These are phyloP conservation scores for Paramecium sonneborni DNA, from an alignment of 73 alveolate species.

Conservation along the genomic window DNA sequence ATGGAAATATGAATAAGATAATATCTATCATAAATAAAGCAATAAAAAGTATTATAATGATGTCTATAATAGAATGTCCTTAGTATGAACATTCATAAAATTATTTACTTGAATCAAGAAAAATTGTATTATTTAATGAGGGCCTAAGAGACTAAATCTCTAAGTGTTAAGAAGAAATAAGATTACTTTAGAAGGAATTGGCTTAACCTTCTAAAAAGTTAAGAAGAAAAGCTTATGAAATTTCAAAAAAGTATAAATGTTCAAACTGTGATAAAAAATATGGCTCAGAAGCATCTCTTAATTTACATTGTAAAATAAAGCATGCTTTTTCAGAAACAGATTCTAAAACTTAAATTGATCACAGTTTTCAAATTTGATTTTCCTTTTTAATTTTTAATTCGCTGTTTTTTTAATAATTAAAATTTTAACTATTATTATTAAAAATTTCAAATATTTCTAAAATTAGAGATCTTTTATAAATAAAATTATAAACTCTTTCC, in stretches of 20 bases:
- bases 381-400: not conserved
- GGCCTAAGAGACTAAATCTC: not conserved
- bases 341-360: constrained; percentile 5
- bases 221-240: constrained; percentile 41
- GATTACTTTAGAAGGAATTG: not conserved
- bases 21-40: not conserved
- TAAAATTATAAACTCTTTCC: constrained; percentile 92
- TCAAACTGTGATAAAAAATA: constrained; percentile 42
- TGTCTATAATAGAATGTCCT: constrained; percentile 1
- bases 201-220: not conserved
- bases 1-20: not conserved
- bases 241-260: constrained; percentile 46
- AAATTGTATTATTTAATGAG: not conserved
- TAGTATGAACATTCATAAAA: not conserved
- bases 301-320: constrained; percentile 56
- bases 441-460: constrained; percentile 79
- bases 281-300: constrained; percentile 58
- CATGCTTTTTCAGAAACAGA: constrained; percentile 48
- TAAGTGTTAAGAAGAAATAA: not conserved
- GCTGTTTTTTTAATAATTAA: not conserved
- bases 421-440: not conserved
- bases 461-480: constrained; percentile 90
- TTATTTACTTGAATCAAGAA: not conserved
- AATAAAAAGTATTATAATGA: not conserved
- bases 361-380: constrained; percentile 34